phyloP scores from a whole-genome alignment of 208 protist species.

The Acanthamoeba sp. region DNA sequence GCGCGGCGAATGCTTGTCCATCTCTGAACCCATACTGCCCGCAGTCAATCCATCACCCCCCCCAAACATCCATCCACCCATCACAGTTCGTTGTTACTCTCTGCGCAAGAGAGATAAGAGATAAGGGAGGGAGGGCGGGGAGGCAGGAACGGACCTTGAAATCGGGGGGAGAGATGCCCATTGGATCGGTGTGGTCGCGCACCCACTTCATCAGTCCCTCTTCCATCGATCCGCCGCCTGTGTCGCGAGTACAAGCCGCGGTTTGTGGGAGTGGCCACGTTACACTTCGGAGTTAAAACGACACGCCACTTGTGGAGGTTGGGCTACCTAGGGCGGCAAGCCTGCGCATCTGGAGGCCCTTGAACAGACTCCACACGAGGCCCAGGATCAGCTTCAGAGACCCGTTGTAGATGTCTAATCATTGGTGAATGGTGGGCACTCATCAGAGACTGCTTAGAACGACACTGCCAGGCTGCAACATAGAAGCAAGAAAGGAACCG shows the following conservation, averaged over 20 bases:
- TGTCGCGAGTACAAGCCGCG: neutral
- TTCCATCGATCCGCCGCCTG: neutral
- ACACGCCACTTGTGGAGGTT: neutral
- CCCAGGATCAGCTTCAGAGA: constrained; percentile 38
- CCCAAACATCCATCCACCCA: too few relatives aligned
- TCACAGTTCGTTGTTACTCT: constrained; percentile 19
- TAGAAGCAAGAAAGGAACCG: too few relatives aligned
- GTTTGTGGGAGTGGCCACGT: neutral
- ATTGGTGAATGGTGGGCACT: neutral
- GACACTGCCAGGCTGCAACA: too few relatives aligned
- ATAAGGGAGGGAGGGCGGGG: too few relatives aligned
- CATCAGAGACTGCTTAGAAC: too few relatives aligned
- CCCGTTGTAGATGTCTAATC: neutral
- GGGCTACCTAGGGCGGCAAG: neutral
- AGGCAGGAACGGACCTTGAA: neutral
- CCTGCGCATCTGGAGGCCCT: neutral
- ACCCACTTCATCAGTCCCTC: constrained; percentile 29
- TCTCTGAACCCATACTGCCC: neutral
- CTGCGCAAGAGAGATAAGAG: neutral
- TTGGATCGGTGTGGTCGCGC: neutral
- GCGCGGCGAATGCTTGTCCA: neutral
- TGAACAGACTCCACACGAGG: constrained; percentile 39
- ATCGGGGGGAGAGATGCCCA: neutral
- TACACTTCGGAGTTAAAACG: neutral
- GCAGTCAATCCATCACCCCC: too few relatives aligned